Conservation (phyloP, 139 green algal genomes). For the Chlorokybus atmophyticus region DNA sequence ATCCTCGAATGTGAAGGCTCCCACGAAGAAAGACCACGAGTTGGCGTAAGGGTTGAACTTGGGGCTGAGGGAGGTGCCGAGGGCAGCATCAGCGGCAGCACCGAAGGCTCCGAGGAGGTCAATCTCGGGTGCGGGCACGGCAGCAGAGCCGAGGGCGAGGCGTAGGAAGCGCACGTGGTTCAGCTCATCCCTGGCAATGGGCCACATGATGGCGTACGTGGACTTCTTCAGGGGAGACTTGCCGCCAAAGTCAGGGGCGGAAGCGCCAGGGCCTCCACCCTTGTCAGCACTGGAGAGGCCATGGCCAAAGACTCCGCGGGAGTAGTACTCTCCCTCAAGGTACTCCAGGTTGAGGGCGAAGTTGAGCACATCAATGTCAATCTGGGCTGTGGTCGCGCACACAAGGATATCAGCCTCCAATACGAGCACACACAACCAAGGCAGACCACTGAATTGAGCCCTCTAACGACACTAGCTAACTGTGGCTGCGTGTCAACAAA, state of each 20-base stretch:
- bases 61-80: neutral
- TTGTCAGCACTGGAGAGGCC: neutral
- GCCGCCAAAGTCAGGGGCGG: neutral
- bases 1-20: conserved; percentile 15
- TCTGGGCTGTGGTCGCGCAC: too few relatives aligned
- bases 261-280: neutral
- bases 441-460: too few relatives aligned
- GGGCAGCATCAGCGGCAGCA: conserved; percentile 4
- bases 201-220: too few relatives aligned
- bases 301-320: conserved; percentile 4
- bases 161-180: too few relatives aligned
- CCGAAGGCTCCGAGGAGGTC: conserved; percentile 5
- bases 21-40: conserved; percentile 1
- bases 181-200: too few relatives aligned
- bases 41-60: conserved; percentile 3
- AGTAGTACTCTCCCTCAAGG: conserved; percentile 14
- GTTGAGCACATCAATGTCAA: conserved; percentile 16
- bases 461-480: too few relatives aligned
- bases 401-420: too few relatives aligned
- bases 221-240: neutral
- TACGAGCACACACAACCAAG: too few relatives aligned
- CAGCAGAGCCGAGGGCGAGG: conserved; percentile 4
- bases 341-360: conserved; percentile 16
- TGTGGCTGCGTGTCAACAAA: too few relatives aligned
- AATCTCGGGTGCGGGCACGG: neutral